Base-by-base conservation (phyloP, 2,329 filamentous ascomycete genomes). In the Leptographium radiaticola region DNA sequence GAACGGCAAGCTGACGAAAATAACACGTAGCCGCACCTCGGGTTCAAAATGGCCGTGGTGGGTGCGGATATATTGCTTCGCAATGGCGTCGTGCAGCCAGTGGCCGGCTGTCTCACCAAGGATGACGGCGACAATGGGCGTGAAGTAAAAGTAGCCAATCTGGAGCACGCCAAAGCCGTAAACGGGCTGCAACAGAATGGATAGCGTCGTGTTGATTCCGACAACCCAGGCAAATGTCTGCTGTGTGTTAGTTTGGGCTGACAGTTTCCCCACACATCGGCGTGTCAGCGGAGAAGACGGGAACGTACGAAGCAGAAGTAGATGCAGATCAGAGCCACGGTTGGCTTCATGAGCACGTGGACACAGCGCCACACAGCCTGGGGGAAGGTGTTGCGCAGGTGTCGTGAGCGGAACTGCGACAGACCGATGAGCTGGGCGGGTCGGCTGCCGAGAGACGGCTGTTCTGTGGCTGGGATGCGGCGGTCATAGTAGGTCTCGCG, bases 61-160 rank as follows among this genome's bases (percentile, higher is more conserved):
- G 2, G 64, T 62, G 9, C 63, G 62, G 36, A 75, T 72, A 58
- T 75, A 75, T 31, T 67, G 62, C 12, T 61, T 65, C 7, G 74
- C 73, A 10, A 79, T 61, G 4, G 66, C 56, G 58, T 81, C 77
- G 62, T 81, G 75, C 7, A 80, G 65, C 70, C 71, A 80, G 63
- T 81, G 79, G 7, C 79, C 78, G 5, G 67, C 62, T 0, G 74
- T 53, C 65, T 80, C 76, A 31, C 77, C 79, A 0, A 81, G 63
- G 15, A 78, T 61, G 4, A 74, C 71, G 4, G 71, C 78, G 1
- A 80, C 70, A 31, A 81, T 70, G 3, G 75, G 75, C 0, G 76
- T 75, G 62, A 82, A 80, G 65, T 82, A 81, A 61, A 81, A 78
- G 63, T 63, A 72, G 59, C 74, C 77, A 49, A 79, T 74, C 51